These are phyloP conservation scores for Solanum okadae DNA, from an alignment of 257 asterid genomes.

Conservation along the genomic window DNA sequence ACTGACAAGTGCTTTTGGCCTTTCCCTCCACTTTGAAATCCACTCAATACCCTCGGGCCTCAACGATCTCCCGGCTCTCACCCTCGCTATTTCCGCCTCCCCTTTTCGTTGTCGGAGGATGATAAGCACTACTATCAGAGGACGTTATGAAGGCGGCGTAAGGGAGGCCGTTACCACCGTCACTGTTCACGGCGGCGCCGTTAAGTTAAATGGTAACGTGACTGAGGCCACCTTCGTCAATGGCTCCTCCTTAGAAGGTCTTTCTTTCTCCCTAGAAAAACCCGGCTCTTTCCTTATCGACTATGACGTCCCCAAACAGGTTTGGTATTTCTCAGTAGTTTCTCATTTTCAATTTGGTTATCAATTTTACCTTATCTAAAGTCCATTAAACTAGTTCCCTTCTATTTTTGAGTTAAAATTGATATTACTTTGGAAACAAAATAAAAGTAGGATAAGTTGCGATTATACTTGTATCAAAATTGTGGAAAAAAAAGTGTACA, in stretches of 20 bases:
- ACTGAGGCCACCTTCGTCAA: slow-evolving; percentile 7
- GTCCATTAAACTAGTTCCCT: neutral
- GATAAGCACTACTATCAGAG: slow-evolving; percentile 15
- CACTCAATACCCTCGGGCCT: neutral
- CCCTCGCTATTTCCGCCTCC: neutral
- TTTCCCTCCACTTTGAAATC: neutral
- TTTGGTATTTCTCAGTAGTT: neutral
- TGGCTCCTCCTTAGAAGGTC: slow-evolving; percentile 12
- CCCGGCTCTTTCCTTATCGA: slow-evolving; percentile 22
- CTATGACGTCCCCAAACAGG: slow-evolving; percentile 18
- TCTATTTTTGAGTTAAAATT: too few relatives aligned
- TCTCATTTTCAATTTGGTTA: neutral
- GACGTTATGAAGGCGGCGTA: slow-evolving; percentile 13
- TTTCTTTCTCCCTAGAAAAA: slow-evolving; percentile 15
- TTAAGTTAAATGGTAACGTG: slow-evolving; percentile 11
- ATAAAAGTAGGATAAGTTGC: neutral
- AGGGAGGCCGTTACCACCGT: slow-evolving; percentile 17
- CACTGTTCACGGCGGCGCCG: slow-evolving; percentile 18
- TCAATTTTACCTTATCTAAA: neutral
- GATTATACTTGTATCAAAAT: neutral
- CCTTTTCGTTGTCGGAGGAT: neutral
- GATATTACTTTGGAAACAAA: too few relatives aligned
- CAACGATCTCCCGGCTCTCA: neutral
- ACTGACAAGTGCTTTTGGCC: neutral
- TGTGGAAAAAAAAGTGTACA: neutral